Evolutionary conservation across 1,139 yeast species (phyloP).

Genomic region (Magnusiomyces sp.): DNA sequence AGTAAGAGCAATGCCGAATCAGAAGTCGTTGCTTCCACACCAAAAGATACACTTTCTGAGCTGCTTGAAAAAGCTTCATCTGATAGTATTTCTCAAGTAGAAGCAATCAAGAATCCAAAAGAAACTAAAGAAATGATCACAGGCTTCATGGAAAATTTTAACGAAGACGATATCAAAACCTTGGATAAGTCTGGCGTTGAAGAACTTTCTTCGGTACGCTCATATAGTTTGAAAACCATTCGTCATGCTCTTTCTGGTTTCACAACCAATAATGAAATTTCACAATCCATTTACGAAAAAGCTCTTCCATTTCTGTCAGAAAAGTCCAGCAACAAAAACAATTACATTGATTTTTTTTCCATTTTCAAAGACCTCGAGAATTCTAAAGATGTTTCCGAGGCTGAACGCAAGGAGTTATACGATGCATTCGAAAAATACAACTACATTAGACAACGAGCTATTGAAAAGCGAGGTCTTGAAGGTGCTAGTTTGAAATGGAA

Average conservation of each 20-base stretch:
- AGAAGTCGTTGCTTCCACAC: neutral
- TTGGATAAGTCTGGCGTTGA: constrained; percentile 47
- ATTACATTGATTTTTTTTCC: constrained; percentile 56
- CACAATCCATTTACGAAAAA: constrained; percentile 16
- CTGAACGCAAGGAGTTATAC: constrained; percentile 52
- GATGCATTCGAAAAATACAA: constrained; percentile 60
- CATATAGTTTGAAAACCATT: constrained; percentile 73
- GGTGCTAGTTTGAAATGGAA: constrained; percentile 88
- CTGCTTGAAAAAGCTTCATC: neutral
- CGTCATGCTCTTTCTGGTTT: constrained; percentile 73
- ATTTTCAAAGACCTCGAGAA: constrained; percentile 40
- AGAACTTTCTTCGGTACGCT: constrained; percentile 58
- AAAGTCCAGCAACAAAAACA: constrained; percentile 32
- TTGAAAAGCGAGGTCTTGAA: constrained; percentile 73
- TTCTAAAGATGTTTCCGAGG: constrained; percentile 27
- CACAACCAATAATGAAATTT: constrained; percentile 19
- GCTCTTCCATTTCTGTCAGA: constrained; percentile 28
- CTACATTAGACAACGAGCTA: constrained; percentile 59
- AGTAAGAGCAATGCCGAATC: neutral
- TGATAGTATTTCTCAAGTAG: constrained; percentile 3
- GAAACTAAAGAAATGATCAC: neutral
- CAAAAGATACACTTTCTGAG: too few relatives aligned
- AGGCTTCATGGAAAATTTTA: constrained; percentile 2
- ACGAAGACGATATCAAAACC: constrained; percentile 20
- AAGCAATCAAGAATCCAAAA: neutral